Evolutionary conservation across 2,329 filamentous ascomycete species (phyloP), one percentile per base, ranked within the genome.

Genomic region (Colletotrichum sidae): DNA sequence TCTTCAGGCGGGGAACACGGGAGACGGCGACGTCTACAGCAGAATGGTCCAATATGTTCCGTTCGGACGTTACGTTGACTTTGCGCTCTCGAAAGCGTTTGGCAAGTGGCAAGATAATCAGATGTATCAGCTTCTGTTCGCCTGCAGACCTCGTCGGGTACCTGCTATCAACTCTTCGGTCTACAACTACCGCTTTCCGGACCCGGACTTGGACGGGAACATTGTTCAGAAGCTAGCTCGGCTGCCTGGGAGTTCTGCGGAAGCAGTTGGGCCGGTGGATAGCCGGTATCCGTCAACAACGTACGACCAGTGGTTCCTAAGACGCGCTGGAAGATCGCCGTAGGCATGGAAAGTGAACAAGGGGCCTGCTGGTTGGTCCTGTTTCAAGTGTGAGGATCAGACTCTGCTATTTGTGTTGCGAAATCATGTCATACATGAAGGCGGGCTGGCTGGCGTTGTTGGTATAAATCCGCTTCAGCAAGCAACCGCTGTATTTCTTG

Each of bases 181-280:
- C 35, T 60, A 67, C 56, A 60, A 65, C 35, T 67, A 65, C 11
- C 37, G 55, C 11, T 12, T 34, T 4, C 65, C 65, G 2, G 65
- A 67, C 8, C 55, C 55, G 3, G 45, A 55, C 33, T 17, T 61
- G 2, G 61, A 65, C 6, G 61, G 51, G 8, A 52, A 11, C 5
- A 46, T 65, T 1, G 52, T 65, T 1, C 61, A 65, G 25, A 65
- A 65, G 57, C 11, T 61, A 9, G 61, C 57, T 7, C n/a, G 47
- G 4, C 34, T 65, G 6, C 45, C 56, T 41, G 59, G 44, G 2
- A 61, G 57, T 39, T 55, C 57, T 15, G 38, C 34, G 17, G 17
- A 49, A 37, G n/a, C 51, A 9, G 2, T 17, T n/a, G 33, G 35
- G 8, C 33, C 41, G n/a, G 34, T 41, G n/a, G 45, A 51, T 17